Evolutionary conservation across 1,284 basidiomycete genomes (phyloP), one percentile per base, ranked within the genome.

Genomic region (Cutaneotrichosporon cavernicola): DNA sequence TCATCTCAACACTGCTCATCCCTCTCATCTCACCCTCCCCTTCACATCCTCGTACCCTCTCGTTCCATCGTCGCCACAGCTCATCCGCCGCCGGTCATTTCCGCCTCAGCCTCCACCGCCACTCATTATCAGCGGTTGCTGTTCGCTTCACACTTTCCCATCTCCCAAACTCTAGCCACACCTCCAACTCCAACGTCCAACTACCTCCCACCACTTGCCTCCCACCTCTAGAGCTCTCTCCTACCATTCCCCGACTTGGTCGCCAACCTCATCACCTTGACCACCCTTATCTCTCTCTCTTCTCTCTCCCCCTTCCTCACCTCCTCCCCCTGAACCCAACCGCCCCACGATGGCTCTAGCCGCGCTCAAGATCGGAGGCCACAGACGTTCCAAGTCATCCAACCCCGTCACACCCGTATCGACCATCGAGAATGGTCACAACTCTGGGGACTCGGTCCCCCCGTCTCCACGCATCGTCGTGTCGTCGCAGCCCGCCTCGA

Each of bases 261-360:
- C 34, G 34, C 34, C 7, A 36, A 36, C 34, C 34, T 30, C 5
- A 50, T 2, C 13, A 2, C 3, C 31, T 13, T 31, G 4, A 8
- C 14, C 51, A 34, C 49, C 49, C 16, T 21, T 10, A 7, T 11
- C 47, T 31, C 50, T 26, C 50, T 26, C 26, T 10, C n/a, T 34
- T 13, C 31, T 32, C 30, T 30, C 16, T 9, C 26, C 51, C 6
- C 5, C 46, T 21, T 6, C 13, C 22, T 22, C 13, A 9, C 14
- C 22, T n/a, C 26, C 14, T 16, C 22, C 11, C 49, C 26, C 22
- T 2, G 10, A 3, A 47, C 47, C 22, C 47, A 18, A 49, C 21
- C n/a, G 22, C 31, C 26, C 56, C 52, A 34, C 43, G 14, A 63
- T 64, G 62, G 46, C 62, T 16, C 52, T 64, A 46, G 58, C 38